These are phyloP conservation scores for Arabidopsis thaliana DNA, from an alignment of 345 rosid genomes.

Conservation along the genomic window TAIR10.1 NC_003076.8:9074001-9074500, in stretches of 20 bases:
- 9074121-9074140: background rate
- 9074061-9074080: slow-evolving; percentile 35
- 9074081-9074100: slow-evolving; percentile 36
- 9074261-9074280: slow-evolving; percentile 6
- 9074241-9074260: slow-evolving; percentile 1
- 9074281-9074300: slow-evolving; percentile 32
- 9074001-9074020: slow-evolving; percentile 43
- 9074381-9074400: no score
- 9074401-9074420: slow-evolving; percentile 26
- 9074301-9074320: slow-evolving; percentile 19
- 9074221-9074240: slow-evolving; percentile 47
- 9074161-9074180: background rate
- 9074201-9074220: slow-evolving; percentile 40
- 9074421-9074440: slow-evolving; percentile 39
- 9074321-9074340: background rate
- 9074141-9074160: background rate
- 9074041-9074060: slow-evolving; percentile 40
- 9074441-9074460: slow-evolving; percentile 30
- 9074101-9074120: background rate
- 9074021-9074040: slow-evolving; percentile 37
- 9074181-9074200: background rate
- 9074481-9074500: slow-evolving; percentile 8
- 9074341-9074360: no score
- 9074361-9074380: background rate
- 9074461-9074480: slow-evolving; percentile 33